phyloP scores from a whole-genome alignment of 2,329 filamentous ascomycete species.

The Penicillium sp. region DNA sequence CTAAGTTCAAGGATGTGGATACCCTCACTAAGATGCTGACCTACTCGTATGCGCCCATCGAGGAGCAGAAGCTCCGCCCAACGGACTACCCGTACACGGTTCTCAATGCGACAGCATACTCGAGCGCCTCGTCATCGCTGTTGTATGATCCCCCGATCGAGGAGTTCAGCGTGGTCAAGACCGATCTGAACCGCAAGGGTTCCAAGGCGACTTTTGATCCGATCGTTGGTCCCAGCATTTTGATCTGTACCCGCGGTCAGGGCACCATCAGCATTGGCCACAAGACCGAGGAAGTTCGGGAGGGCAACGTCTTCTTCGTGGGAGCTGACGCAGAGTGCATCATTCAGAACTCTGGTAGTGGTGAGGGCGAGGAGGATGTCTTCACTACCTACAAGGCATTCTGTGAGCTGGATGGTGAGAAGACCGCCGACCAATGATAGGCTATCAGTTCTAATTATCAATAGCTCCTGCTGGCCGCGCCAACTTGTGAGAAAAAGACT shows the following conservation, averaged over 20 bases:
- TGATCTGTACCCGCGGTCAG: slow-evolving; percentile 83
- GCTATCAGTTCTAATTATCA: slow-evolving; percentile 17
- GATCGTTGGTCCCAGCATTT: slow-evolving; percentile 83
- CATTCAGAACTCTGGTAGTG: slow-evolving; percentile 64
- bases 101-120: slow-evolving; percentile 79
- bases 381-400: slow-evolving; percentile 93
- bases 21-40: slow-evolving; percentile 90
- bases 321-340: slow-evolving; percentile 84
- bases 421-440: slow-evolving; percentile 37
- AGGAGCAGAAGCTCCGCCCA: slow-evolving; percentile 89
- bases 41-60: slow-evolving; percentile 91
- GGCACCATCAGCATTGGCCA: slow-evolving; percentile 84
- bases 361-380: slow-evolving; percentile 61
- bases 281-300: slow-evolving; percentile 72
- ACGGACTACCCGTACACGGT: slow-evolving; percentile 82
- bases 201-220: slow-evolving; percentile 87
- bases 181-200: slow-evolving; percentile 67
- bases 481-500: slow-evolving; percentile 12
- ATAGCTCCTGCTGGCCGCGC: slow-evolving; percentile 13
- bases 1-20: slow-evolving; percentile 95
- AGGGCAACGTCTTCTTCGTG: slow-evolving; percentile 79
- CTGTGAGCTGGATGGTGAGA: slow-evolving; percentile 70
- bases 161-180: slow-evolving; percentile 88
- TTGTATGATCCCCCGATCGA: slow-evolving; percentile 96
- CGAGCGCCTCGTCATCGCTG: slow-evolving; percentile 67